A percentile compares a stretch with the other conserved stretches of the same genome.
These are phyloP conservation scores for Pleoardoris graminearum DNA, from an alignment of 2,329 filamentous ascomycete genomes.

Conservation along the genomic window DNA sequence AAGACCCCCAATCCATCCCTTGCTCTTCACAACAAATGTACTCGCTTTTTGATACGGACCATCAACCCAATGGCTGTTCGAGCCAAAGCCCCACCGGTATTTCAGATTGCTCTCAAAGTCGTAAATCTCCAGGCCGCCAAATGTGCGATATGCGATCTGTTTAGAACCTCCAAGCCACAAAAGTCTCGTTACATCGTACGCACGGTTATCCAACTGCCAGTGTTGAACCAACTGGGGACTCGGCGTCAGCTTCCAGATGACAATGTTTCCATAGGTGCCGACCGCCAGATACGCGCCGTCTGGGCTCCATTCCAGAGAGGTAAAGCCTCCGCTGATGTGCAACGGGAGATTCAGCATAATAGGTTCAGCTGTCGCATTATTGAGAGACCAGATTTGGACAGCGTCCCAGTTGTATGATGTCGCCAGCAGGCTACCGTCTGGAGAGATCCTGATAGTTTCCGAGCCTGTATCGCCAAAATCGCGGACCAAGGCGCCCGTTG, in stretches of 20 bases:
- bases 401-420: not conserved
- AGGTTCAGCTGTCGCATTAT: not conserved
- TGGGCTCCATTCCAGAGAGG: not conserved
- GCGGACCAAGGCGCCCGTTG: not conserved
- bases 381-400: slow-evolving; percentile 1
- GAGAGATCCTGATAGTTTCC: slow-evolving; percentile 1
- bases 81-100: slow-evolving; percentile 2
- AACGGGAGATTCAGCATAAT: not conserved
- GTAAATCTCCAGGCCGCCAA: slow-evolving; percentile 6
- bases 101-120: slow-evolving; percentile 10
- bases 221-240: not conserved
- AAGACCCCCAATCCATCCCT: not conserved
- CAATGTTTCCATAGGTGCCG: not conserved
- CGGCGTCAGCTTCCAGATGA: not conserved
- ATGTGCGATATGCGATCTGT: slow-evolving; percentile 2
- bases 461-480: not conserved
- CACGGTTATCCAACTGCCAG: not conserved
- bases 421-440: not conserved
- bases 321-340: not conserved
- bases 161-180: slow-evolving; percentile 1
- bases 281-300: slow-evolving; percentile 2
- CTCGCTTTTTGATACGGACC: not conserved
- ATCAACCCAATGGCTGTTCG: not conserved
- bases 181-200: not conserved
- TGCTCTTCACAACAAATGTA: not conserved